Conservation (phyloP, 257 asterid genomes). For the Phtheirospermum japonicum region DNA sequence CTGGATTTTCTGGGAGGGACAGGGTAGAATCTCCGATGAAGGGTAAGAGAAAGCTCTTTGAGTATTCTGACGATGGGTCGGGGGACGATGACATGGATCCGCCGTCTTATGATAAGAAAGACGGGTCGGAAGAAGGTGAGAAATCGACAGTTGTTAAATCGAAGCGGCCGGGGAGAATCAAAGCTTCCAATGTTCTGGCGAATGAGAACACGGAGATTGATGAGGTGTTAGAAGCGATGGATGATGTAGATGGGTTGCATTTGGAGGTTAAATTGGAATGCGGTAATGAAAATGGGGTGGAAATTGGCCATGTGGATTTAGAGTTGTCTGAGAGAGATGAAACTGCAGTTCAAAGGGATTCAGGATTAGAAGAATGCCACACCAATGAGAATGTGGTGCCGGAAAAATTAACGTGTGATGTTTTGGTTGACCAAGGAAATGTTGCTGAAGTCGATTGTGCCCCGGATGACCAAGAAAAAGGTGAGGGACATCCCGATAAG, state of each 20-base stretch:
- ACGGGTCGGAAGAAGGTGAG: constrained; percentile 32
- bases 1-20: constrained; percentile 32
- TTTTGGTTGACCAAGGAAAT: constrained; percentile 34
- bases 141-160: constrained; percentile 57
- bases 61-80: constrained; percentile 36
- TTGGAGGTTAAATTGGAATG: constrained; percentile 28
- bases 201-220: constrained; percentile 43
- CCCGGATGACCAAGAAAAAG: constrained; percentile 31
- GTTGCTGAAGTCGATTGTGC: constrained; percentile 37
- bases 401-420: constrained; percentile 32
- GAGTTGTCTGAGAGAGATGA: constrained; percentile 31
- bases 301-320: constrained; percentile 37
- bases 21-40: constrained; percentile 37
- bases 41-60: constrained; percentile 68
- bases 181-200: constrained; percentile 44
- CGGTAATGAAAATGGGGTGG: constrained; percentile 32
- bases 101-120: constrained; percentile 36
- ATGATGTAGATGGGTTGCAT: constrained; percentile 38
- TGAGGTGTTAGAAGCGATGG: constrained; percentile 35
- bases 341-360: constrained; percentile 33
- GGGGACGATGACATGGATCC: constrained; percentile 43
- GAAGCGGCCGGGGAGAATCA: constrained; percentile 56
- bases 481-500: constrained; percentile 35
- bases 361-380: constrained; percentile 39
- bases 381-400: constrained; percentile 32